These are phyloP conservation scores for Eucalyptus virginea DNA, from an alignment of 345 rosid species.

Conservation along the genomic window DNA sequence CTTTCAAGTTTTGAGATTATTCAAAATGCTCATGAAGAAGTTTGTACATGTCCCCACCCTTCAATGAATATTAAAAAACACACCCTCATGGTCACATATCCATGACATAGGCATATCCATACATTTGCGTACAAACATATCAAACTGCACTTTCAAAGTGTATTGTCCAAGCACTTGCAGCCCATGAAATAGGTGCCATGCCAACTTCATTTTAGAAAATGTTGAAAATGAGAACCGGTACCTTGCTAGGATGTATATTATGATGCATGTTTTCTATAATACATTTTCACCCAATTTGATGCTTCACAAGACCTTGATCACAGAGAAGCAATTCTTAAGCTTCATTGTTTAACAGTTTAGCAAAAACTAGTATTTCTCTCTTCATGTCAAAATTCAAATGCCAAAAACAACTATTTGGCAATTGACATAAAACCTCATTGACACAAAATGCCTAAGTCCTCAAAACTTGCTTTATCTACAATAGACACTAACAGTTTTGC, in stretches of 20 bases:
- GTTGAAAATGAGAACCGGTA: not conserved
- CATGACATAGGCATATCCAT: not conserved
- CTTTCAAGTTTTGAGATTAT: not conserved
- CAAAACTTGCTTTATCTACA: not conserved
- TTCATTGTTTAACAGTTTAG: not conserved
- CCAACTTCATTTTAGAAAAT: not conserved
- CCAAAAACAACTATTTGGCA: not conserved
- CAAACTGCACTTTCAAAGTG: not conserved
- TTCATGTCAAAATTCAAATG: not conserved
- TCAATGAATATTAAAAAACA: not conserved
- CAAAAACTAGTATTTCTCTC: not conserved
- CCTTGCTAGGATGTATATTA: not conserved
- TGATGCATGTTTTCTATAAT: not conserved
- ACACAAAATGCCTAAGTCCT: not conserved
- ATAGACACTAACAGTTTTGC: not conserved
- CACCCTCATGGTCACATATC: not conserved
- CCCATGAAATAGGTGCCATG: not conserved
- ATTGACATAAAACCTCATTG: not conserved
- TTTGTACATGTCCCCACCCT: not conserved
- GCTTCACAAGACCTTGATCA: not conserved
- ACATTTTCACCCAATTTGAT: not conserved
- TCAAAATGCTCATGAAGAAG: not conserved
- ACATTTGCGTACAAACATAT: not conserved
- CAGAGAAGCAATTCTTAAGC: not conserved
- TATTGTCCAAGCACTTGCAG: not conserved